These are phyloP conservation scores for Arachnomyces sp. DNA, from an alignment of 2,329 filamentous ascomycete genomes.

Conservation along the genomic window DNA sequence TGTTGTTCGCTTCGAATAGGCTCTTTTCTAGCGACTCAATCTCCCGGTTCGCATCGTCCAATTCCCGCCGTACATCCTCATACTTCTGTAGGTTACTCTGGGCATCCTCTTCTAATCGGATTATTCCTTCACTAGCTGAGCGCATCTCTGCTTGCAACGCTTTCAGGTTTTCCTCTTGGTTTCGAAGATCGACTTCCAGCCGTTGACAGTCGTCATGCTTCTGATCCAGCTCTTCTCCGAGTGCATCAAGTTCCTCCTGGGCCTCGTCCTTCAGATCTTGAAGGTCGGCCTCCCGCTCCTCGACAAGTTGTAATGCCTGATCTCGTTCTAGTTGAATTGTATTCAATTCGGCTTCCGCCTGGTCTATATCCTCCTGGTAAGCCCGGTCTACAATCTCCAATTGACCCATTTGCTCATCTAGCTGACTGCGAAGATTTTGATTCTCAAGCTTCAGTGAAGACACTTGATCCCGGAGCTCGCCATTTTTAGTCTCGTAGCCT, in stretches of 20 bases:
- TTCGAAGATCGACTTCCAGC: conserved; percentile 63
- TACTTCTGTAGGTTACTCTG: conserved; percentile 71
- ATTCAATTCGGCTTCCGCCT: conserved; percentile 70
- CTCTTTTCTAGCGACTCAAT: conserved; percentile 78
- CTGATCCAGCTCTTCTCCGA: conserved; percentile 61
- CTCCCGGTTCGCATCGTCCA: conserved; percentile 77
- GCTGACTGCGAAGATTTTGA: conserved; percentile 75
- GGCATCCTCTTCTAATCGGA: conserved; percentile 84
- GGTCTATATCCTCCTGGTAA: conserved; percentile 74
- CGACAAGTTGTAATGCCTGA: conserved; percentile 68
- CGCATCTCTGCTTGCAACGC: conserved; percentile 93
- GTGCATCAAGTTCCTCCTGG: conserved; percentile 50
- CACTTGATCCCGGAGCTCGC: conserved; percentile 75
- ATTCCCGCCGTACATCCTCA: conserved; percentile 72
- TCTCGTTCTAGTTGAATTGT: conserved; percentile 76
- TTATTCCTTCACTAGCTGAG: conserved; percentile 75
- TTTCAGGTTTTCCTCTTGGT: conserved; percentile 77
- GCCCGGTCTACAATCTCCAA: conserved; percentile 65
- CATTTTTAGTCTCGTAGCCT: conserved; percentile 75
- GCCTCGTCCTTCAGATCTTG: conserved; percentile 50
- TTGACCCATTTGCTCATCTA: conserved; percentile 72
- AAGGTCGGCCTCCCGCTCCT: conserved; percentile 50
- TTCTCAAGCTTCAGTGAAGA: conserved; percentile 82
- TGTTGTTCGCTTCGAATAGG: conserved; percentile 75
- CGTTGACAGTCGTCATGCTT: conserved; percentile 63